Evolutionary conservation across 768 basidiomycete genomes (phyloP), one percentile per base, ranked within the genome.

Genomic region (Pleurotus sapidus): DNA sequence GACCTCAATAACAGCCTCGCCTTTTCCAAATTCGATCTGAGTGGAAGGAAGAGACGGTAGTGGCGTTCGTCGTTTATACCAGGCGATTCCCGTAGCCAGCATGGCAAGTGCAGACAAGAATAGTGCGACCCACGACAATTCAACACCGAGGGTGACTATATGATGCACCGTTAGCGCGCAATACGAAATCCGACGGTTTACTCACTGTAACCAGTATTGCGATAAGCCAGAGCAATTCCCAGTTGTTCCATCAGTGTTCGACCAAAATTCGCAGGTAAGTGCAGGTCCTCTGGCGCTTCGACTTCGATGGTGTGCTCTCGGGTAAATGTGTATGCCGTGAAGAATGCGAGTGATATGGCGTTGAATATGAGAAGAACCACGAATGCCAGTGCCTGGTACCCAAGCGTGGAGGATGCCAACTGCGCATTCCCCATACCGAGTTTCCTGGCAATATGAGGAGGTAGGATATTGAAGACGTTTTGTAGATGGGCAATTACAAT

Each of bases 401-500:
- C 43, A 2, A 64, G 55, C 3, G 60, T 61, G 1, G 43, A 55
- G 25, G 49, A 61, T 39, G 63, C 55, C 27, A 61, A 25, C 5
- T 54, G 60, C 12, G 49, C 15, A 7, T 49, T 11, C 2, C 37
- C 49, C 4, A 47, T 49, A 14, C 30, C 30, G 18, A 64, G 14
- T 17, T 57, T 58, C 12, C 57, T 57, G 5, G 61, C 57, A 20
- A 61, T 37, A 39, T 40, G 50, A 20, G 50, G 30, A 34, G 63
- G 63, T n/a, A 64, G 43, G 20, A 64, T 56, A 5, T 53, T 34
- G 47, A 46, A 61, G 25, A 64, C 56, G 12, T 64, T 59, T 7
- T 64, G 63, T 55, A 64, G 49, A 25, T 61, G 61, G 24, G 42
- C 17, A 17, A 64, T 47, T 15, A 49, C 17, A 39, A 58, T 58